phyloP scores from a whole-genome alignment of 1,284 basidiomycete genomes.

The Apiotrichum gracile region DNA sequence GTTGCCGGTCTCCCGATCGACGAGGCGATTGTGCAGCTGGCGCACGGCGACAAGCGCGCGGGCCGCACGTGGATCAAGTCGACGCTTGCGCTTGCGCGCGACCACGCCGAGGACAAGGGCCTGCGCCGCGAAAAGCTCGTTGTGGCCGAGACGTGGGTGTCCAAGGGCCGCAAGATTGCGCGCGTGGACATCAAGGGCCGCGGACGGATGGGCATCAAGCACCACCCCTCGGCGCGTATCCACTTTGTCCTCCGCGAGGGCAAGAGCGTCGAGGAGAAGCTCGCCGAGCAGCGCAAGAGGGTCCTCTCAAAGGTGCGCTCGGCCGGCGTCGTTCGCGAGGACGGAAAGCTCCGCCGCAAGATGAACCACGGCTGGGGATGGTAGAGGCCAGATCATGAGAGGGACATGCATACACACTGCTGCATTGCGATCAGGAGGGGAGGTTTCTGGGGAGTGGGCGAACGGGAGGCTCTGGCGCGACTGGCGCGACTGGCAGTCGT shows the following conservation, averaged over 20 bases:
- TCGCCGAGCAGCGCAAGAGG: slow-evolving; percentile 58
- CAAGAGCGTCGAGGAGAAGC: slow-evolving; percentile 66
- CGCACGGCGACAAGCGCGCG: slow-evolving; percentile 86
- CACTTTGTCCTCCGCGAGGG: slow-evolving; percentile 78
- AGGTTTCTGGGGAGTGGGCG: no score
- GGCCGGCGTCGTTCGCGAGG: slow-evolving; percentile 69
- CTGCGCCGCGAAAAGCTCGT: slow-evolving; percentile 68
- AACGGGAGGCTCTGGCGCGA: no score
- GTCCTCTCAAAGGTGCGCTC: slow-evolving; percentile 71
- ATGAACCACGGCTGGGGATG: slow-evolving; percentile 65
- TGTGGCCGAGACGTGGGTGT: slow-evolving; percentile 89
- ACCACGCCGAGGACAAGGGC: slow-evolving; percentile 79
- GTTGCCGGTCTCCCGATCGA: slow-evolving; percentile 85
- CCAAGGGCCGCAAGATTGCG: slow-evolving; percentile 65
- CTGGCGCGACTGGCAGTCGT: no score
- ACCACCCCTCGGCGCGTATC: slow-evolving; percentile 70
- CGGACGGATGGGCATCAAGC: slow-evolving; percentile 70
- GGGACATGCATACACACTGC: no score
- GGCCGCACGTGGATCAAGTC: slow-evolving; percentile 71
- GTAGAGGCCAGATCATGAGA: no score
- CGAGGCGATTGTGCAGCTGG: slow-evolving; percentile 92
- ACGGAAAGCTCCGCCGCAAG: slow-evolving; percentile 69
- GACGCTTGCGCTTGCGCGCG: slow-evolving; percentile 78
- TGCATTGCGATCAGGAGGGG: no score
- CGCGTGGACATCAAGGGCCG: slow-evolving; percentile 82